Conservation (phyloP, 805 yeast species). For the Sugiyamaella valdiviana region DNA sequence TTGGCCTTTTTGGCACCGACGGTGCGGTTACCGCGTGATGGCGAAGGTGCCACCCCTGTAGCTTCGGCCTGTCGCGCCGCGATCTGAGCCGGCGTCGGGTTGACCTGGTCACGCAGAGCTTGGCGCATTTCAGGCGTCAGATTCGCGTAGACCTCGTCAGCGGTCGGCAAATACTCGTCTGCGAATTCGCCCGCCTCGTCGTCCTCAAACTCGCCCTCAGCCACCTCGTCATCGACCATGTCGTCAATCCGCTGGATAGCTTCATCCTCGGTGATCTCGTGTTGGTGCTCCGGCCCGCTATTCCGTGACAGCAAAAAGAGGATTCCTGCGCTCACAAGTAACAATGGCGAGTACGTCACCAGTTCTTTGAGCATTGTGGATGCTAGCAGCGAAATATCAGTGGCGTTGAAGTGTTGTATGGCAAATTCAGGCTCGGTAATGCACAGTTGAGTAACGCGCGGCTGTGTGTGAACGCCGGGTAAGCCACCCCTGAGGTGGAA, state of each 20-base stretch:
- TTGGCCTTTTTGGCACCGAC: constrained; percentile 33
- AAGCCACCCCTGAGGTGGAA: too few species aligned
- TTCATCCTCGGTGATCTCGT: constrained; percentile 1
- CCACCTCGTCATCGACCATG: constrained; percentile 6
- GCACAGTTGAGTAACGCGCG: too few species aligned
- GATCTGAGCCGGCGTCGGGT: constrained; percentile 10
- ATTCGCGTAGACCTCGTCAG: neutral
- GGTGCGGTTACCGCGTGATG: constrained; percentile 6
- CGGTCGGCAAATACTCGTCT: neutral
- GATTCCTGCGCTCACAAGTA: constrained; percentile 4
- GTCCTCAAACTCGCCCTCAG: constrained; percentile 6
- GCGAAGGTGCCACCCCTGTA: neutral
- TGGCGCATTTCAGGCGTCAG: constrained; percentile 2
- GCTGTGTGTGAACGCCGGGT: too few species aligned
- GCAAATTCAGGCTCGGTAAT: too few species aligned
- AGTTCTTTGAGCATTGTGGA: constrained; percentile 4
- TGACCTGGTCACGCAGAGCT: constrained; percentile 2
- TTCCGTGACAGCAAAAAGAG: neutral
- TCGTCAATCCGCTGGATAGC: neutral
- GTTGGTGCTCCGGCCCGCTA: neutral
- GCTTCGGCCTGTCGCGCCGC: constrained; percentile 1
- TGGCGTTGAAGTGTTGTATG: too few species aligned
- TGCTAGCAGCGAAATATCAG: neutral
- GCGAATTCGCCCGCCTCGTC: constrained; percentile 2
- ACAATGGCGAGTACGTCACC: constrained; percentile 5